Percentiles rank a stretch among this genome's conserved stretches.
phyloP scores from a whole-genome alignment of 2,329 filamentous ascomycete genomes.

The Venturia effusa region DNA sequence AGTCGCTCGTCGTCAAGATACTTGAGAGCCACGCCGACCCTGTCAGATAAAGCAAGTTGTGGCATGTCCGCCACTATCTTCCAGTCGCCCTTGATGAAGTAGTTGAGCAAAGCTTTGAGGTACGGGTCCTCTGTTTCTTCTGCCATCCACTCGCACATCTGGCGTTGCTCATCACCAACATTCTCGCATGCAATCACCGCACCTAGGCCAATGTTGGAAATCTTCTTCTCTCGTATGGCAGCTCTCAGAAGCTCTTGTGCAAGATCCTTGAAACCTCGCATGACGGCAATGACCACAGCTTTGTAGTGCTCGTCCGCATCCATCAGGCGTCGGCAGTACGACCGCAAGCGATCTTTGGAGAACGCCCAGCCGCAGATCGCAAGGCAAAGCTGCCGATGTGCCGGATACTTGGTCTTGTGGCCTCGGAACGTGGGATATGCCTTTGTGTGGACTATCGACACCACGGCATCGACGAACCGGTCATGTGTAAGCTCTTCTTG shows the following conservation, averaged over 20 bases:
- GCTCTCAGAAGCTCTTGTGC: constrained; percentile 61
- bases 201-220: constrained; percentile 41
- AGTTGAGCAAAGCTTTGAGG: constrained; percentile 65
- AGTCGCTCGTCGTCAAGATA: constrained; percentile 52
- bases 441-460: constrained; percentile 51
- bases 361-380: constrained; percentile 64
- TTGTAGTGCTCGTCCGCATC: constrained; percentile 54
- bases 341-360: constrained; percentile 39
- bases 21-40: constrained; percentile 59
- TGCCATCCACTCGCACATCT: constrained; percentile 51
- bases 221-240: constrained; percentile 57
- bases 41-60: constrained; percentile 63
- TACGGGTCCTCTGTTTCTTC: constrained; percentile 64
- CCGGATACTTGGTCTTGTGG: constrained; percentile 50
- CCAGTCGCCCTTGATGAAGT: constrained; percentile 71
- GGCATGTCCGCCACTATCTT: constrained; percentile 59
- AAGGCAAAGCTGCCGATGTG: constrained; percentile 64
- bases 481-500: constrained; percentile 31
- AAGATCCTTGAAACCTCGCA: constrained; percentile 57
- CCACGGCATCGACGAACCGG: constrained; percentile 43
- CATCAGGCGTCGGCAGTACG: constrained; percentile 39
- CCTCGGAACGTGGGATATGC: constrained; percentile 54
- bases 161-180: constrained; percentile 47
- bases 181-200: constrained; percentile 37
- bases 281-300: constrained; percentile 64